Evolutionary conservation across 2,329 filamentous ascomycete genomes (phyloP), one percentile per base, ranked within the genome.

Genomic region (Elsinoe fawcettii): DNA sequence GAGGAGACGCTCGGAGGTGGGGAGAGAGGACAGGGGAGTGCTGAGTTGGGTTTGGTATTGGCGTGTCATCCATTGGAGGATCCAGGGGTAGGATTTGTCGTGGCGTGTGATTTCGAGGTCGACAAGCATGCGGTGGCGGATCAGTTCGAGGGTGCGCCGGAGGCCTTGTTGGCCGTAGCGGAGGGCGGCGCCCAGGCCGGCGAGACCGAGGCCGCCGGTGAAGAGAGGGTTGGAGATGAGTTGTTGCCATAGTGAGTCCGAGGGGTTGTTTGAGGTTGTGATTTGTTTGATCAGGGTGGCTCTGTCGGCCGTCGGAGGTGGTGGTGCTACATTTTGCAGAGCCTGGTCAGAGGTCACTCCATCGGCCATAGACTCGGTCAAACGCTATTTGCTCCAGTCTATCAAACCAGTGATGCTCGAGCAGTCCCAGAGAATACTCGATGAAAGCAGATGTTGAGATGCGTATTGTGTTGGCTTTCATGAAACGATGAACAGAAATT

Each of bases 81-180:
- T 84, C 92, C 91, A 97, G 39, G 85, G 85, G 70, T 97, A 99
- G 1, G 92, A 91, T 44, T 90, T 84, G 73, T 99, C 93, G 66
- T 92, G 88, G 68, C 90, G 88, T 71, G 88, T 92, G 71, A 99
- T 96, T 73, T 99, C 93, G 66, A 99, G 84, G 66, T 96, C 90
- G 65, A 97, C 89, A 27, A 99, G 84, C 74, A 99, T 83, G 51
- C 92, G 88, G 55, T 87, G 85, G 51, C 89, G 87, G 59, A 96
- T 74, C 58, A 95, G 78, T 43, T 81, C 80, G n/a, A 86, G 84
- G 56, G 84, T 84, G 65, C 84, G 78, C 60, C 91, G 81, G 59
- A 87, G 71, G 32, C 88, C 88, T 67, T 86, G 86, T 61, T 93
- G 90, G 27, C 85, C 88, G 64, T 95, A 82, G 11, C 90, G 86